A percentile compares a stretch with the other conserved stretches of the same genome.
Evolutionary conservation across 1,284 basidiomycete species (phyloP).

Genomic region (Irpex rosettiformis): DNA sequence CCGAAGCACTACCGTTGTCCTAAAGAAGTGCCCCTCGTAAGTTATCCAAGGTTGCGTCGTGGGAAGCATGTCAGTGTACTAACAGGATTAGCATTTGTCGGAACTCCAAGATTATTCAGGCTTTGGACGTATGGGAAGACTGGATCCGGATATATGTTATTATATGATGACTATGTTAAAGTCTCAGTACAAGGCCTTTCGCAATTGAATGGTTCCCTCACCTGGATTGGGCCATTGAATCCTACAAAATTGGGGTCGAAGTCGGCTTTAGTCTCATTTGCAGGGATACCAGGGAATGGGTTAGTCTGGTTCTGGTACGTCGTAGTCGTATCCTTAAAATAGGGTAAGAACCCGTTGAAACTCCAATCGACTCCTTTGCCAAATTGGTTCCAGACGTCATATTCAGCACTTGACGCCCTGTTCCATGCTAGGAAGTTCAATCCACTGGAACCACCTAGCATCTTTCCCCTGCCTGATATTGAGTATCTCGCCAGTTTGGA

Average conservation of each 20-base stretch:
- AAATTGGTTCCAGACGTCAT: slow-evolving; percentile 18
- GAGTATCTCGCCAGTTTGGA: not conserved
- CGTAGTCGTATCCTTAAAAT: slow-evolving; percentile 17
- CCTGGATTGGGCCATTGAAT: slow-evolving; percentile 14
- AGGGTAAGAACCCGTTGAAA: slow-evolving; percentile 14
- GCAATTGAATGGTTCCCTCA: not conserved
- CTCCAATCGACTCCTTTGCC: slow-evolving; percentile 16
- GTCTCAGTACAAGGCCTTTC: not conserved
- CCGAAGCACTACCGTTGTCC: slow-evolving; percentile 22
- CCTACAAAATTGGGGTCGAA: slow-evolving; percentile 10
- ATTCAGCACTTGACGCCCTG: slow-evolving; percentile 17
- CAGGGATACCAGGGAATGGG: slow-evolving; percentile 5
- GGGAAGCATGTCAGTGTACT: slow-evolving; percentile 3
- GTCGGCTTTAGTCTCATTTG: not conserved
- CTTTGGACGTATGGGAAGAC: slow-evolving; percentile 18
- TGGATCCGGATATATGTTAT: slow-evolving; percentile 19
- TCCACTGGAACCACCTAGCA: slow-evolving; percentile 22
- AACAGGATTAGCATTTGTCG: slow-evolving; percentile 21
- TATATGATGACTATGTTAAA: slow-evolving; percentile 17
- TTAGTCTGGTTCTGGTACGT: slow-evolving; percentile 3
- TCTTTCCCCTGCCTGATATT: slow-evolving; percentile 14
- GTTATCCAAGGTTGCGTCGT: not conserved
- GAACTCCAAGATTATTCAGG: slow-evolving; percentile 19
- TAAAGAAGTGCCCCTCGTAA: slow-evolving; percentile 5
- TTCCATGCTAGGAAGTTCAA: slow-evolving; percentile 19